Evolutionary conservation across 352 stramenopile species (phyloP).

Genomic region (Phytopythium montanum): DNA sequence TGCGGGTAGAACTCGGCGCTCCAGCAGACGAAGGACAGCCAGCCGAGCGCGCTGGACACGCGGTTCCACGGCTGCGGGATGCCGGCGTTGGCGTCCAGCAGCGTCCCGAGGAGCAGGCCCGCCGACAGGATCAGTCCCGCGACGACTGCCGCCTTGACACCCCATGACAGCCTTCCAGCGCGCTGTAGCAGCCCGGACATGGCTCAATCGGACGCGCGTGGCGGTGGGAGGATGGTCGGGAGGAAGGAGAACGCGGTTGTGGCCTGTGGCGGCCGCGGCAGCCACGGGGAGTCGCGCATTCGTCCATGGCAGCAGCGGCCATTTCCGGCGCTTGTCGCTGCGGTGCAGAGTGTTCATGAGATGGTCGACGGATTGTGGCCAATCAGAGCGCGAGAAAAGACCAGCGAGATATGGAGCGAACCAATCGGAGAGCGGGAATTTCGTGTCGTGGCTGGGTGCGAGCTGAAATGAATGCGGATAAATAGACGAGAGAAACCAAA

Average conservation of each 20-base stretch:
- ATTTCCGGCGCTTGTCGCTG: neutral
- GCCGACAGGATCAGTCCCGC: slow-evolving; percentile 30
- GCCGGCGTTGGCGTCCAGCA: slow-evolving; percentile 43
- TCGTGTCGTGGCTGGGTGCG: neutral
- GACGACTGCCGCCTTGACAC: neutral
- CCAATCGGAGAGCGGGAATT: neutral
- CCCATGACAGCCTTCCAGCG: neutral
- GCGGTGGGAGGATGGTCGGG: neutral
- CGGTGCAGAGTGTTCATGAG: neutral
- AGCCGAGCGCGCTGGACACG: slow-evolving; percentile 69
- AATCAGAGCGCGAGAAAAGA: neutral
- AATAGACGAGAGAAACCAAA: neutral
- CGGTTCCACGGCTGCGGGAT: slow-evolving; percentile 64
- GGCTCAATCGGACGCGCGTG: neutral
- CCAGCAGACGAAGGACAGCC: slow-evolving; percentile 84
- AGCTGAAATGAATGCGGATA: neutral
- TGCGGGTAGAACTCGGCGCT: slow-evolving; percentile 83
- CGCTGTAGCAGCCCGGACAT: neutral
- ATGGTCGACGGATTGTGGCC: neutral
- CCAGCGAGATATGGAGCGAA: neutral
- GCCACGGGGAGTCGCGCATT: neutral
- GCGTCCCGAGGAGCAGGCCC: slow-evolving; percentile 35
- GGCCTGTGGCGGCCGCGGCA: neutral
- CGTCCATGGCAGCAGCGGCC: neutral
- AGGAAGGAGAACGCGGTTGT: neutral